These are phyloP conservation scores for Moesziomyces sp. DNA, from an alignment of 1,284 basidiomycete species.

Conservation along the genomic window DNA sequence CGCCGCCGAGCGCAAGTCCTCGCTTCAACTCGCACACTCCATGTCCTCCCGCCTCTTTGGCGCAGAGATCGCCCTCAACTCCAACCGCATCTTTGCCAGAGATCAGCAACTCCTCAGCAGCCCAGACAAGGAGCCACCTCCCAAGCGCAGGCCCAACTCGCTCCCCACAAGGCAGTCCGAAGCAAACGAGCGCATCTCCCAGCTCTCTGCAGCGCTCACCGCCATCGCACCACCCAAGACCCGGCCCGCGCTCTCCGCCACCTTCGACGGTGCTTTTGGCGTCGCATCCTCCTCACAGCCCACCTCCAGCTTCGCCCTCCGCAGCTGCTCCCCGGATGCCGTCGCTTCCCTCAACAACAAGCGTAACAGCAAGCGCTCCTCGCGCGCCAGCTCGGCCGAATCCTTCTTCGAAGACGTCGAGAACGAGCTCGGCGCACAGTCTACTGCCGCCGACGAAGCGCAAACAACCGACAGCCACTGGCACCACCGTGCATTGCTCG, in stretches of 20 bases:
- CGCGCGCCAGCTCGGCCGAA: constrained; percentile 27
- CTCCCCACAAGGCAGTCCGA: constrained; percentile 44
- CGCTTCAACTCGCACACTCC: constrained; percentile 22
- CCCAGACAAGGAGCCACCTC: constrained; percentile 56
- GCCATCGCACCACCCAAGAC: constrained; percentile 20
- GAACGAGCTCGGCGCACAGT: constrained; percentile 26
- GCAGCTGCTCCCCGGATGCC: constrained; percentile 30
- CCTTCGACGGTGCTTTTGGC: constrained; percentile 20
- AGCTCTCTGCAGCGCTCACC: constrained; percentile 31
- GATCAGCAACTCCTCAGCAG: constrained; percentile 43
- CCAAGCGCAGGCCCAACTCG: constrained; percentile 54
- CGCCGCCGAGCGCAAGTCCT: constrained; percentile 30
- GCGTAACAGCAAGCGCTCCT: constrained; percentile 24
- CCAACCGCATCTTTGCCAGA: constrained; percentile 24
- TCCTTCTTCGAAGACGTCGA: constrained; percentile 42
- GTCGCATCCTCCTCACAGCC: constrained; percentile 25
- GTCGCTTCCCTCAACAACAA: background rate
- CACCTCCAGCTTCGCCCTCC: constrained; percentile 21
- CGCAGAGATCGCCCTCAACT: constrained; percentile 57
- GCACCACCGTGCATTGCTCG: constrained; percentile 1
- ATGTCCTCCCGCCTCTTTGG: constrained; percentile 56
- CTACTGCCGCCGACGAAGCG: constrained; percentile 3
- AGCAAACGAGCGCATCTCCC: constrained; percentile 33
- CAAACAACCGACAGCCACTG: constrained; percentile 2
- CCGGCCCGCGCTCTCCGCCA: constrained; percentile 26